These are phyloP conservation scores for Gonapodya sp. DNA, from an alignment of 192 early-diverging fungal species.

Conservation along the genomic window DNA sequence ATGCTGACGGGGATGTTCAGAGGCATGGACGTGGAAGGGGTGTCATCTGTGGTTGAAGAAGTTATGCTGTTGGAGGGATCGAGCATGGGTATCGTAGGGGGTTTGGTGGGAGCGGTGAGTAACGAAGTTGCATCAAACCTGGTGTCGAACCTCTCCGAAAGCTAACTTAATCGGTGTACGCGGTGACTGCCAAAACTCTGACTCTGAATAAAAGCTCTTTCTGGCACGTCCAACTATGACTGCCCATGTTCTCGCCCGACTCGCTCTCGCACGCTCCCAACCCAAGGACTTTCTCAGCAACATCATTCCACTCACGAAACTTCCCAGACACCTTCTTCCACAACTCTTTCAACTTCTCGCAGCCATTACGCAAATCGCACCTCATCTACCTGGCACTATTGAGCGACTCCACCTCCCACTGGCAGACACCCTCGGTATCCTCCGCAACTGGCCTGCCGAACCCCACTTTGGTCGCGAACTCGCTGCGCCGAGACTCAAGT, in stretches of 20 bases:
- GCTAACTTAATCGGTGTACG: no score
- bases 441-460: not conserved
- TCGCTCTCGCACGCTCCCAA: not conserved
- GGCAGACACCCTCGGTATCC: not conserved
- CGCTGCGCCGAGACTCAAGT: not conserved
- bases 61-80: not conserved
- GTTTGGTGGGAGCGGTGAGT: not conserved
- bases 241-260: not conserved
- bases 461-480: not conserved
- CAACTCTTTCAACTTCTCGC: not conserved
- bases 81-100: not conserved
- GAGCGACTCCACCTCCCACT: not conserved
- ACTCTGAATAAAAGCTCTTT: not conserved
- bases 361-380: not conserved
- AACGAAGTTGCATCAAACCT: not conserved
- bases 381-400: not conserved
- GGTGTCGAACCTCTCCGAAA: not conserved
- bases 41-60: not conserved
- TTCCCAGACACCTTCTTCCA: not conserved
- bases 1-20: not conserved
- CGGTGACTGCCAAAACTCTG: no score
- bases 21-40: not conserved
- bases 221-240: not conserved
- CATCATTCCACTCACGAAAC: not conserved
- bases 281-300: not conserved